Percentiles rank a stretch among this genome's conserved stretches.
Evolutionary conservation across 352 stramenopile genomes (phyloP).

Genomic region (Albugo laibachii): DNA sequence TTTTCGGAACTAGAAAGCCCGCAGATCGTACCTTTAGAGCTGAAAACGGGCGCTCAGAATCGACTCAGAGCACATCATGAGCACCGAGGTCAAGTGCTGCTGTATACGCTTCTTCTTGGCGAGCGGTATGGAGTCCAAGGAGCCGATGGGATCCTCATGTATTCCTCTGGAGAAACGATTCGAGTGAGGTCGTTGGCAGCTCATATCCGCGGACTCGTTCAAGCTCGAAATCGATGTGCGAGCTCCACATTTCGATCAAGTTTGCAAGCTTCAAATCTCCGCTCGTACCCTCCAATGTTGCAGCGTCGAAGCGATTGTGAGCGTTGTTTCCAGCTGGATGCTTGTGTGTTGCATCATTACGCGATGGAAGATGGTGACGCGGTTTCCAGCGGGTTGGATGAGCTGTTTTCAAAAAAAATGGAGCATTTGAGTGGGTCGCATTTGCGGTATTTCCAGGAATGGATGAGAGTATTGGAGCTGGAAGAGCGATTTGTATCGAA

Average conservation of each 20-base stretch:
- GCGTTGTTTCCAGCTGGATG: constrained; percentile 61
- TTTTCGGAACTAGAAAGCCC: constrained; percentile 7
- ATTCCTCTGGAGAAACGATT: constrained; percentile 39
- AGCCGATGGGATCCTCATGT: constrained; percentile 38
- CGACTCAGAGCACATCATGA: constrained; percentile 17
- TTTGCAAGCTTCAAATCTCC: constrained; percentile 21
- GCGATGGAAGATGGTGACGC: constrained; percentile 48
- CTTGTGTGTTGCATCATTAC: constrained; percentile 73
- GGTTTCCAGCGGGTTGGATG: constrained; percentile 41
- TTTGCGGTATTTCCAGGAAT: constrained; percentile 47
- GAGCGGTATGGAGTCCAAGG: constrained; percentile 33
- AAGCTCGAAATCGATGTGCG: constrained; percentile 46
- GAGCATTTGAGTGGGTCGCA: constrained; percentile 29
- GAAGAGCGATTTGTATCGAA: constrained; percentile 58
- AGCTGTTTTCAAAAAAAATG: constrained; percentile 36
- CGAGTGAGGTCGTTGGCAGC: constrained; percentile 28
- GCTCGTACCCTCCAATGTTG: constrained; percentile 58
- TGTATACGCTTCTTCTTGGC: constrained; percentile 72
- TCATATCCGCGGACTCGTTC: constrained; percentile 43
- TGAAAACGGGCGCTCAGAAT: constrained; percentile 75
- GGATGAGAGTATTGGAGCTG: constrained; percentile 47
- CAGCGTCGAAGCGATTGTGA: constrained; percentile 38
- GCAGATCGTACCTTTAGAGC: constrained; percentile 44
- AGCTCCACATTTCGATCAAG: constrained; percentile 25
- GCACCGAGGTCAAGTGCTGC: constrained; percentile 71